These are phyloP conservation scores for Lecanicillium sp. DNA, from an alignment of 2,329 filamentous ascomycete species.

Conservation along the genomic window DNA sequence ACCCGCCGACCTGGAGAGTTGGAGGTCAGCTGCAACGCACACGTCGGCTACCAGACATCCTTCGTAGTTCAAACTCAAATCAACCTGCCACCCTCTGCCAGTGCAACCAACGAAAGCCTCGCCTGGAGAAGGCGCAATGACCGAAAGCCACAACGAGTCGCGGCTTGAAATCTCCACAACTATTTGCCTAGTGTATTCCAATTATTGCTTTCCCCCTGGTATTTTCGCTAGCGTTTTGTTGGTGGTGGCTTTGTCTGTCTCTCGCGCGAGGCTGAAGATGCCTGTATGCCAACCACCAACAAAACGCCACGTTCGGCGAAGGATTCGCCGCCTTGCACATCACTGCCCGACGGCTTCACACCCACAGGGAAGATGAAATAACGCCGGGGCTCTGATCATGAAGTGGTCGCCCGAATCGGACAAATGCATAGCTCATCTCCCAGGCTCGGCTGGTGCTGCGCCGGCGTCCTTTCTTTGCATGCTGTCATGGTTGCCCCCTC, in stretches of 20 bases:
- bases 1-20: neutral
- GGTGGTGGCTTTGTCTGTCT: neutral
- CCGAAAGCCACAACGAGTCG: neutral
- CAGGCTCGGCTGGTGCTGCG: neutral
- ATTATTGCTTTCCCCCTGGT: neutral
- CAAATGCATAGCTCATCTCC: constrained; percentile 1
- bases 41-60: neutral
- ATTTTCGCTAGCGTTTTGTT: neutral
- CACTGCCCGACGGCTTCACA: neutral
- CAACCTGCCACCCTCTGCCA: neutral
- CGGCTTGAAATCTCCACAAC: neutral
- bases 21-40: neutral
- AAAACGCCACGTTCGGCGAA: neutral
- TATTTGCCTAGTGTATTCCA: no score
- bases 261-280: constrained; percentile 2
- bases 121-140: neutral
- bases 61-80: constrained; percentile 12
- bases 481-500: neutral
- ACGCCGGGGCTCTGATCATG: neutral
- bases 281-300: constrained; percentile 1
- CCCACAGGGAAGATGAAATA: neutral
- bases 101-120: constrained; percentile 1
- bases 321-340: neutral
- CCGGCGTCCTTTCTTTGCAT: neutral
- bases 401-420: constrained; percentile 5